phyloP scores from a whole-genome alignment of 495 filamentous ascomycete species.

The Hyaloscypha hepaticicola region DNA sequence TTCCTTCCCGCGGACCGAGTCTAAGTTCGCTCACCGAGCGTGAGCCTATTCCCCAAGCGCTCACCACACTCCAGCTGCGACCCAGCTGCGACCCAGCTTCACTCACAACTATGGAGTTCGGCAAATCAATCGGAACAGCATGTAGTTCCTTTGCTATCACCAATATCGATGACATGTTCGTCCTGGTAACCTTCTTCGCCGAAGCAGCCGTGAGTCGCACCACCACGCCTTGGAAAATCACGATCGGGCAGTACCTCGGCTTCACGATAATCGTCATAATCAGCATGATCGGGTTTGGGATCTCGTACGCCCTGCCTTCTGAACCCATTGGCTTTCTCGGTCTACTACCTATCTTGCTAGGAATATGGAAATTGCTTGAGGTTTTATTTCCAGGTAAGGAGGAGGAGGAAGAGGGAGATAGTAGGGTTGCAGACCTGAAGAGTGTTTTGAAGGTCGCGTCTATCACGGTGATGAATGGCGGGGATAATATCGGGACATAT shows the following conservation, averaged over 20 bases:
- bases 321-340: conserved; percentile 21
- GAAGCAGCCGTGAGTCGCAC: conserved; percentile 18
- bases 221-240: conserved; percentile 22
- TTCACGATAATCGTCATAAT: conserved; percentile 24
- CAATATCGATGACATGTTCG: conserved; percentile 30
- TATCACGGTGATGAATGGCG: conserved; percentile 25
- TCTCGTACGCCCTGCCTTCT: conserved; percentile 20
- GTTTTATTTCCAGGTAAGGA: conserved; percentile 3
- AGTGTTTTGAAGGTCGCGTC: conserved; percentile 16
- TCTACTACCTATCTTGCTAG: conserved; percentile 11
- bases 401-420: conserved; percentile 2
- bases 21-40: too few relatives aligned
- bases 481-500: conserved; percentile 26
- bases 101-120: conserved; percentile 17
- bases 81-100: too few relatives aligned
- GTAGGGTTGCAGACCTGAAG: conserved; percentile 7
- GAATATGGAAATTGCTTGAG: conserved; percentile 13
- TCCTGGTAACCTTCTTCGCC: conserved; percentile 26
- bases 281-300: conserved; percentile 25
- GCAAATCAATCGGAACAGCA: conserved; percentile 22
- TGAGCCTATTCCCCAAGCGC: too few relatives aligned
- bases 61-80: too few relatives aligned
- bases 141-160: conserved; percentile 26
- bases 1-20: too few relatives aligned
- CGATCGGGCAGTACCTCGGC: conserved; percentile 25